Evolutionary conservation across 2,329 filamentous ascomycete species (phyloP), one percentile per base, ranked within the genome.

Genomic region (Monilinia fructicola): DNA sequence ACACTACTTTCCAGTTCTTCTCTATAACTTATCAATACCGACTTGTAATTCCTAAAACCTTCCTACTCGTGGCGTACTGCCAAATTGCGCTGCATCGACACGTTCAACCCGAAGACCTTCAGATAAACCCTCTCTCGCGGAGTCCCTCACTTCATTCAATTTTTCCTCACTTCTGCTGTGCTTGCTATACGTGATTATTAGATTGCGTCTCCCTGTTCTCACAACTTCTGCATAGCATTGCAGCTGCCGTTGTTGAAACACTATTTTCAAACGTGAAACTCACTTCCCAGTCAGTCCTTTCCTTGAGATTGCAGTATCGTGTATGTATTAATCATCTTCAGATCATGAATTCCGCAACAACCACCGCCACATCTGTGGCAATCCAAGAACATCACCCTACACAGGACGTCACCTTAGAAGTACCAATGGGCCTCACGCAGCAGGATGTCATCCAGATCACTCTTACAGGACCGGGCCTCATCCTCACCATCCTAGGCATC

Each of bases 401-500:
- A 59, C 23, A 59, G 23, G 72, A 72, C 6, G 61, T 53, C 14
- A 42, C 68, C n/a, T 53, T 59, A 38, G 71, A 74, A 44, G 50
- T 60, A 38, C 69, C 68, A 26, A 67, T 70, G 38, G 67, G 67
- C 40, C 61, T 74, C 28, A 71, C 69, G 4, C 73, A 75, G 65
- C 71, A 74, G 60, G 65, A 71, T 7, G 64, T 75, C 35, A 65
- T 76, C 28, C 69, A 71, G 52, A 69, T 76, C 35, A 76, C 72
- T 23, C 70, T 76, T 14, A 71, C 65, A 14, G 75, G 75, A n/a
- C 71, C 69, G 18, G 67, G 68, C 23, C 70, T 76, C 3, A 40
- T 74, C 52, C 73, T 87, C 63, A 86, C 84, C 0, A 80, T 88
- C 18, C 79, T 84, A 64, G 70, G 78, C 26, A 79, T 87, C 66